Base-by-base conservation (phyloP, 768 basidiomycete genomes). In the Tulasnella sp. region DNA sequence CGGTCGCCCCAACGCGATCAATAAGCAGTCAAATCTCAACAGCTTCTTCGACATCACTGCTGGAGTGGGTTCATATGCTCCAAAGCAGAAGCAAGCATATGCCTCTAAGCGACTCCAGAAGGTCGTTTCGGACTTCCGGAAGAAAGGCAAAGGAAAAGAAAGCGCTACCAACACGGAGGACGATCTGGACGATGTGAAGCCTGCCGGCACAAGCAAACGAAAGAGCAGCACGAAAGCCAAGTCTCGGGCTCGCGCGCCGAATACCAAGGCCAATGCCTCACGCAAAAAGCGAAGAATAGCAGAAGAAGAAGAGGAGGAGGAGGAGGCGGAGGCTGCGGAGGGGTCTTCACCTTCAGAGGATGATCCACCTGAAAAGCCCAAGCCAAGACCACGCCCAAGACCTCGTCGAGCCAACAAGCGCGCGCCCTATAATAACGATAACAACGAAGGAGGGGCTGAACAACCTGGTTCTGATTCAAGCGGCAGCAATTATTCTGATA, bases 91-190 rank as follows among this genome's bases (percentile, higher is more conserved):
- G 50, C 93, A 94, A 82, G 93, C 92, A 5, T 97, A 97, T 83
- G 87, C 93, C 3, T 95, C 93, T 85, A 97, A 95, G 86, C 90
- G 96, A 11, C 86, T 98, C 80, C 94, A 97, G 84, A 89, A 95
- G 84, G 79, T 80, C 44, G 79, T 96, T n/a, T 88, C 90, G 40
- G 94, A 94, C 80, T 94, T 93, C 84, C 89, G 94, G 79, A 93
- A 91, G 84, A 87, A 81, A 86, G 83, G 73, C 18, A 44, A 80
- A 34, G 64, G 24, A 41, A 64, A 64, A 24, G 60, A 64, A 64
- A 48, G 72, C 44, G 40, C 48, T 44, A 34, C 79, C 48, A 46
- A 72, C 37, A 81, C 85, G 31, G 85, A 84, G 73, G 84, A 83
- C 74, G 82, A 81, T 8, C 82, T 82, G 60, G 86, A 84, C 44